A percentile compares a stretch with the other conserved stretches of the same genome.
phyloP scores from a whole-genome alignment of 2,329 filamentous ascomycete species.

The Arthrobotrys entomopaga region DNA sequence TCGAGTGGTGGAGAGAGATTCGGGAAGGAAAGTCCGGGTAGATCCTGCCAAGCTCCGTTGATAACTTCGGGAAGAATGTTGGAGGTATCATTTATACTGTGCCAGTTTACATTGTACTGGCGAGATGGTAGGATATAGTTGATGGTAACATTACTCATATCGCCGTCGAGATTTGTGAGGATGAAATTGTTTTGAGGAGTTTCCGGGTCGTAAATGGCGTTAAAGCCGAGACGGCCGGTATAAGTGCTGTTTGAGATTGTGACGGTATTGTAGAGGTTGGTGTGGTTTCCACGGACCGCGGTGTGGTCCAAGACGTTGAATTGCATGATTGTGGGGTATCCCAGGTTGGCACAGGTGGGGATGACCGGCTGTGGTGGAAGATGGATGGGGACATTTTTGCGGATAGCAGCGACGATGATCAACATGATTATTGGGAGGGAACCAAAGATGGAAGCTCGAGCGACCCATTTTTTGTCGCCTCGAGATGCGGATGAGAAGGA shows the following conservation, averaged over 20 bases:
- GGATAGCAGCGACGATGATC: slow-evolving; percentile 43
- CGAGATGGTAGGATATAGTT: slow-evolving; percentile 41
- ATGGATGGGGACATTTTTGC: slow-evolving; percentile 25
- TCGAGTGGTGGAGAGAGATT: slow-evolving; percentile 32
- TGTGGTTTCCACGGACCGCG: slow-evolving; percentile 41
- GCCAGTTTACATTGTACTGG: slow-evolving; percentile 43
- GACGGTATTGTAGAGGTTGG: slow-evolving; percentile 23
- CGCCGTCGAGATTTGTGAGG: slow-evolving; percentile 24
- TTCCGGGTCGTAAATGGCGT: slow-evolving; percentile 46
- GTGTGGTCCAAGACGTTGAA: slow-evolving; percentile 47
- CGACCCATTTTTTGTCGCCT: slow-evolving; percentile 52
- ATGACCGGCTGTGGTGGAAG: slow-evolving; percentile 12
- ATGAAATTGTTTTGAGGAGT: slow-evolving; percentile 33
- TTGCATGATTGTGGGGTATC: slow-evolving; percentile 40
- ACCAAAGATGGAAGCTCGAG: slow-evolving; percentile 44
- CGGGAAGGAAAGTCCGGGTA: slow-evolving; percentile 28
- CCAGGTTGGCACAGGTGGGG: slow-evolving; percentile 35
- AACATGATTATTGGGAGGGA: slow-evolving; percentile 46
- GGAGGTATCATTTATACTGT: slow-evolving; percentile 29
- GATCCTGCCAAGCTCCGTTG: slow-evolving; percentile 46
- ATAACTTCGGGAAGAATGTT: slow-evolving; percentile 26
- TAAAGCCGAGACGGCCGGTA: slow-evolving; percentile 22
- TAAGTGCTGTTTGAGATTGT: slow-evolving; percentile 27
- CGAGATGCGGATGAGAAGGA: slow-evolving; percentile 42
- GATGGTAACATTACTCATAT: slow-evolving; percentile 32